Percentiles rank a stretch among this genome's conserved stretches.
Evolutionary conservation across 2,329 filamentous ascomycete genomes (phyloP).

Genomic region (Dactylella cylindrospora): DNA sequence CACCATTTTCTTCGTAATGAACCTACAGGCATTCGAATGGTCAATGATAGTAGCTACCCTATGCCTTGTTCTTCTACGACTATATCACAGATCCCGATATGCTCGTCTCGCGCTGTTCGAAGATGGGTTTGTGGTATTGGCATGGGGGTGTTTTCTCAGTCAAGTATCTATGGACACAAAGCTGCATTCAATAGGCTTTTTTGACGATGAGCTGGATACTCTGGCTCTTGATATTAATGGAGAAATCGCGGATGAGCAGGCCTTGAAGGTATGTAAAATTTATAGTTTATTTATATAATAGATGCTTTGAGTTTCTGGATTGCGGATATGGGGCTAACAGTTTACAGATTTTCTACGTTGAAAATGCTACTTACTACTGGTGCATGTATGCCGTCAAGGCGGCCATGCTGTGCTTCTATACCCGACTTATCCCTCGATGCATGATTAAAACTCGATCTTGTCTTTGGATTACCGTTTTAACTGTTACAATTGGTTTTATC

Average conservation of each 20-base stretch:
- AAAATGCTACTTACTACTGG: conserved; percentile 33
- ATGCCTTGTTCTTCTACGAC: conserved; percentile 18
- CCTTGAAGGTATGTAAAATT: conserved; percentile 28
- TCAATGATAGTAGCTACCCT: conserved; percentile 27
- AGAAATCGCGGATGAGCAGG: background rate
- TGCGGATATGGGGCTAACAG: background rate
- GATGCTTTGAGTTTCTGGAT: too few species aligned
- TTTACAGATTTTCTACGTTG: conserved; percentile 25
- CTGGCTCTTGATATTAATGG: conserved; percentile 4
- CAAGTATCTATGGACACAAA: conserved; percentile 20
- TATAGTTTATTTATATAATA: too few species aligned
- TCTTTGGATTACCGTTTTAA: conserved; percentile 14
- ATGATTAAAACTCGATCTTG: conserved; percentile 30
- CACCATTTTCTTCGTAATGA: too few species aligned
- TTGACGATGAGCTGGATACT: conserved; percentile 6
- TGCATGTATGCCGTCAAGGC: conserved; percentile 37
- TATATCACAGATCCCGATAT: conserved; percentile 17
- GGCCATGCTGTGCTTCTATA: conserved; percentile 34
- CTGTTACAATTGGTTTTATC: conserved; percentile 12
- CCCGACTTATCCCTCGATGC: conserved; percentile 11
- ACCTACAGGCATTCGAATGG: conserved; percentile 40
- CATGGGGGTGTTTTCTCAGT: conserved; percentile 29
- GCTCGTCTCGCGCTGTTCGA: conserved; percentile 20
- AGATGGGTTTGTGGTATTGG: conserved; percentile 30
- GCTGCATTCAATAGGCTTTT: conserved; percentile 18